Base-by-base conservation (phyloP, 2,329 filamentous ascomycete genomes). In the Colletotrichum truncatum region DNA sequence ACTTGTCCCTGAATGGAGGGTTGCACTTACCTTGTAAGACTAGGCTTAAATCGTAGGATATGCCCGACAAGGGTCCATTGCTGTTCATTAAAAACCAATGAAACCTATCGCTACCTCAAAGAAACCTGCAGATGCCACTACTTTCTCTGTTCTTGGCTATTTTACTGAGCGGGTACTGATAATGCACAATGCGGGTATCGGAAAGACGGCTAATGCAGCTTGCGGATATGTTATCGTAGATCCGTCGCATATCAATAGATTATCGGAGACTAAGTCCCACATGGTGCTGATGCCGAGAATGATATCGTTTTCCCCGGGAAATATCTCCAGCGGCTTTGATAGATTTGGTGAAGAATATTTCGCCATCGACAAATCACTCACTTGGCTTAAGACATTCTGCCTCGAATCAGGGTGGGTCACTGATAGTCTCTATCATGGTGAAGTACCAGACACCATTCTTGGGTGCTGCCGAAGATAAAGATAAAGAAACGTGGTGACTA, bases 331-430 rank as follows among this genome's bases (percentile, higher is more conserved):
- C 18, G 16, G 18, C 32, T 14, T 14, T 11, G 14, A 12, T 38
- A 8, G 16, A 39, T 23, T 55, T 48, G 8, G 16, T 30, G 58
- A 49, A 54, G 28, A 11, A 36, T n/a, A 7, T 18, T 12, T 43
- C 23, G 16, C 46, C 28, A 8, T 36, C 14, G 10, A 23, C 53
- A 23, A 41, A 38, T 45, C 55, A n/a, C n/a, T 39, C 46, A 43
- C 18, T 11, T 39, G 12, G 30, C 10, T 51, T 23, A 39, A 46
- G 4, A 46, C 39, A 32, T 48, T 18, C 25, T 23, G 39, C n/a
- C 53, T 48, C 39, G 36, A 32, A 46, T 53, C 46, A 16, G 46
- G 11, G 46, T 54, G 55, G 46, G 61, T 64, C 53, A 12, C 10
- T 23, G n/a, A 53, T 10, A 14, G 21, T n/a, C 48, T 38, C n/a